Conservation (phyloP, 495 filamentous ascomycete genomes). For the Neurospora terricola region DNA sequence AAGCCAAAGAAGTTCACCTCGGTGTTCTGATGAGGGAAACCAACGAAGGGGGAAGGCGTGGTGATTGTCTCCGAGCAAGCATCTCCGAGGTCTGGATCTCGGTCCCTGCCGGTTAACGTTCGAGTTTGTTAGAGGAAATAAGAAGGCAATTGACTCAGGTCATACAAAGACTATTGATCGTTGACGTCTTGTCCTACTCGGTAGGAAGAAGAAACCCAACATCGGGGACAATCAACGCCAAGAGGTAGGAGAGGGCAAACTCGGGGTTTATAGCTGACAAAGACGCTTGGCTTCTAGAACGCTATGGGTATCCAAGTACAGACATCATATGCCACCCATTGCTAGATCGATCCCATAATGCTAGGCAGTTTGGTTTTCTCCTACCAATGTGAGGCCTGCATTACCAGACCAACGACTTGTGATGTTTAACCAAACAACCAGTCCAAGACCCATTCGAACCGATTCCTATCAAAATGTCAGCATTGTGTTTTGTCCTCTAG, state of each 20-base stretch:
- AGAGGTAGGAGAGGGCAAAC: neutral
- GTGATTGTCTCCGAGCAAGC: neutral
- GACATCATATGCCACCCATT: neutral
- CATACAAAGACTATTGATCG: neutral
- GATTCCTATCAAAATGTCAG: conserved; percentile 15
- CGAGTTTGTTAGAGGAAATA: neutral
- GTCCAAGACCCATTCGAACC: conserved; percentile 16
- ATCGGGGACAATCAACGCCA: neutral
- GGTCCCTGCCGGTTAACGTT: neutral
- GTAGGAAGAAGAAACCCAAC: neutral
- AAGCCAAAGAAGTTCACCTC: neutral
- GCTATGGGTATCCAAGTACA: neutral
- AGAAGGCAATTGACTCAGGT: neutral
- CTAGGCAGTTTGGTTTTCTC: neutral
- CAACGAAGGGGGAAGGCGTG: neutral
- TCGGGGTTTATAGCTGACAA: neutral
- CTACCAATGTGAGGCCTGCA: neutral
- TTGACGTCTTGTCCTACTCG: neutral
- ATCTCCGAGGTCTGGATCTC: neutral
- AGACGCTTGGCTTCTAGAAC: neutral
- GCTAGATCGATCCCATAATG: neutral
- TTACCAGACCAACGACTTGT: neutral
- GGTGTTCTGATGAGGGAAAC: neutral
- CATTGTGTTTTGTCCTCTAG: neutral
- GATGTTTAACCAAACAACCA: conserved; percentile 17